Evolutionary conservation across 2,329 filamentous ascomycete genomes (phyloP).

Genomic region (Pseudocercospora vitis): DNA sequence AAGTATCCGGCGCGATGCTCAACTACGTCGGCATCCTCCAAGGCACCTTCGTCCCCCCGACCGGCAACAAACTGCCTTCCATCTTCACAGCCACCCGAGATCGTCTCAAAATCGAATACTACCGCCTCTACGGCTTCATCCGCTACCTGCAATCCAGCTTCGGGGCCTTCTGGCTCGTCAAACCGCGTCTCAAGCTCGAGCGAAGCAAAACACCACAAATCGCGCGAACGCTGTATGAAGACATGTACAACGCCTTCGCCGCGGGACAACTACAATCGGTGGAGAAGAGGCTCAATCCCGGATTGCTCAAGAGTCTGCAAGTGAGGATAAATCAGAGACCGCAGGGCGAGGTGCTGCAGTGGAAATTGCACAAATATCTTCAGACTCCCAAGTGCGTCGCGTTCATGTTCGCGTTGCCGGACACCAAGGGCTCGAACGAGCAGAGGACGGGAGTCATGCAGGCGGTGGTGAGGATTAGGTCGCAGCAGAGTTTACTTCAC

Average conservation of each 20-base stretch:
- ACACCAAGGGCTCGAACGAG: slow-evolving; percentile 31
- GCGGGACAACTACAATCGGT: slow-evolving; percentile 38
- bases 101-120: slow-evolving; percentile 12
- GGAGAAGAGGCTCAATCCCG: slow-evolving; percentile 25
- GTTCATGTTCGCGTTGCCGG: slow-evolving; percentile 24
- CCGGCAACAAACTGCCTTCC: slow-evolving; percentile 28
- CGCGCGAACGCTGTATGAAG: slow-evolving; percentile 44
- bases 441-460: slow-evolving; percentile 30
- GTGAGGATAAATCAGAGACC: slow-evolving; percentile 39
- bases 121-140: slow-evolving; percentile 8
- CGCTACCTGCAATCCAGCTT: slow-evolving; percentile 4
- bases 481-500: slow-evolving; percentile 32
- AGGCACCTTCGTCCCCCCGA: slow-evolving; percentile 37
- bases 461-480: slow-evolving; percentile 35
- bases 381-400: slow-evolving; percentile 30
- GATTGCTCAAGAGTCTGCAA: slow-evolving; percentile 32
- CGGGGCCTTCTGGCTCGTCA: slow-evolving; percentile 20
- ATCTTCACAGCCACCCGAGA: slow-evolving; percentile 14
- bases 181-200: slow-evolving; percentile 28
- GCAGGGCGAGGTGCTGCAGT: slow-evolving; percentile 35
- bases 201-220: slow-evolving; percentile 39
- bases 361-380: slow-evolving; percentile 35
- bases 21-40: slow-evolving; percentile 49
- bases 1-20: slow-evolving; percentile 30
- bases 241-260: slow-evolving; percentile 52